Evolutionary conservation across 148 eudicot species (phyloP), one percentile per base, ranked within the genome.

Genomic region (Tetragonia tetragonoides): DNA sequence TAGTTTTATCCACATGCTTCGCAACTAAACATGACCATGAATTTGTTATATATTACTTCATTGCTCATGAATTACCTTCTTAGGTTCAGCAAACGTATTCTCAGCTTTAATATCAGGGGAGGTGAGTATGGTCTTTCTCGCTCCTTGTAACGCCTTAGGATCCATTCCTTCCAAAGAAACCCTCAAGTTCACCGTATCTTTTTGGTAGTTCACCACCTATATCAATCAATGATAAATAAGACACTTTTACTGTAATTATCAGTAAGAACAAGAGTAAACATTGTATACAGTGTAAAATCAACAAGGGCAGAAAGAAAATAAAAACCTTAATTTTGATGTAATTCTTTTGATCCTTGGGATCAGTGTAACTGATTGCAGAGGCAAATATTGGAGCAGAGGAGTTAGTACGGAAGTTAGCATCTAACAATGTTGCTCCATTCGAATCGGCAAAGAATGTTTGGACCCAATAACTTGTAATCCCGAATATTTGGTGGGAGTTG

Each of bases 401-500:
- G 70, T 82, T 82, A 44, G 85, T 60, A 61, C 82, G 78, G n/a
- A 90, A 74, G 51, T 78, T 78, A 53, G 89, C 83, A 49, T 83
- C 75, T 7, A 94, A 85, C 72, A 90, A 88, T 38, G 59, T 76
- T 16, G 94, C 97, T 16, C 93, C 95, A 78, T 87, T 90, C 38
- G 98, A 90, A 15, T 87, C 81, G 40, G 57, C 81, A 86, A 94
- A 94, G 75, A 94, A 86, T 5, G 81, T 85, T 78, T 94, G 98
- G 84, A 92, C 88, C 97, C 97, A 94, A 76, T 90, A 92, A 80
- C 92, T 90, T 4, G 95, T 88, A 68, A 89, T 94, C 76, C 91
- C 98, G 76, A 84, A 94, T 7, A 66, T 60, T 67, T 77, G 84
- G 38, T 80, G 82, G 24, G 98, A 84, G 75, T 90, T 78, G 73